Base-by-base conservation (phyloP, 768 basidiomycete genomes). In the Lentinula sp. region DNA sequence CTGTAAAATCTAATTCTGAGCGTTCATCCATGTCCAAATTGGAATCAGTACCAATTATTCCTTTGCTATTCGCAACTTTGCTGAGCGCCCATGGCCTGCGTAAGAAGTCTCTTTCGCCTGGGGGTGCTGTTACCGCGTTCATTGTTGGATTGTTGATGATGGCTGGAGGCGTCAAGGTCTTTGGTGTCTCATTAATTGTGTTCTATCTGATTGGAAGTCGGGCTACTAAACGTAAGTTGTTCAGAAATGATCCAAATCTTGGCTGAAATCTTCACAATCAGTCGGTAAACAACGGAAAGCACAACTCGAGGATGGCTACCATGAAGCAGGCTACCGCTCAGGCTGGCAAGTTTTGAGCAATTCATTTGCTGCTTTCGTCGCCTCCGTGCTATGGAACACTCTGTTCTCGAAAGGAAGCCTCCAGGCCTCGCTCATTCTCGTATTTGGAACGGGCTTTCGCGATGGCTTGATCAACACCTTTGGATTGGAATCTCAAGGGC, bases 321-420 rank as follows among this genome's bases (percentile, higher is more conserved):
- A 88, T 53, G 84, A 83, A 57, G 79, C 79, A 12, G 95, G 93
- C 0, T 85, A 93, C 69, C 80, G 95, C 48, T 82, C 76, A 35
- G 90, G 85, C 15, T 83, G 84, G 76, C 95, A 96, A 73, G 94
- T 94, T 20, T 72, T 95, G 9, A 87, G 85, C 75, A 95, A 94
- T 70, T 90, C 90, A 39, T 76, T 84, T 12, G 79, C 85, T 20
- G 89, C 86, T 0, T 69, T 88, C 20, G 64, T 82, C 3, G 88
- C 87, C 6, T 77, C 80, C 20, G 69, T 84, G 42, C 52, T 80
- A 0, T 95, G 93, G 93, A 85, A 85, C 61, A 75, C 79, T 18
- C 68, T 77, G 1, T 90, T 86, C 63, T 81, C 72, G 9, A 43
- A 46, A 33, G n/a, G 35, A 9, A 73, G 15, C 73, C 84, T 66